phyloP scores from a whole-genome alignment of 495 filamentous ascomycete species.

The Xylaria longipes region DNA sequence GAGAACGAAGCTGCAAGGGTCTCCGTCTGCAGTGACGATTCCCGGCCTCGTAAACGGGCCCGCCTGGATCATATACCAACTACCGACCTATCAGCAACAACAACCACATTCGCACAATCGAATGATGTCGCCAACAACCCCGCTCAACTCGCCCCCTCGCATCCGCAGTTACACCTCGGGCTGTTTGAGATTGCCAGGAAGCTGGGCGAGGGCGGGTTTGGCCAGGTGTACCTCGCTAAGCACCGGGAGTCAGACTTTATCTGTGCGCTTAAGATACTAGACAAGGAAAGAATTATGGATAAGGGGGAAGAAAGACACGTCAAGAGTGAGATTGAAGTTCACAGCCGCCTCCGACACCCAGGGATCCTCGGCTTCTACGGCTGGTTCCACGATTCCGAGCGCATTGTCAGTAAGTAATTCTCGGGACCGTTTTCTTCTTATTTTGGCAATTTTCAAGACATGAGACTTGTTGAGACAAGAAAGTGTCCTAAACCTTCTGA shows the following conservation, averaged over 20 bases:
- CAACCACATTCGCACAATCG: not conserved
- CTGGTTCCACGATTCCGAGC: slow-evolving; percentile 25
- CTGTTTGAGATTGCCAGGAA: slow-evolving; percentile 30
- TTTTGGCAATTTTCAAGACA: not conserved
- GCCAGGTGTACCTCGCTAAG: slow-evolving; percentile 28
- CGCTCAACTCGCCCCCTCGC: not conserved
- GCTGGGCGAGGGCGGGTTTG: slow-evolving; percentile 30
- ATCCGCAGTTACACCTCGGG: slow-evolving; percentile 26
- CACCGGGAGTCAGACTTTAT: slow-evolving; percentile 21
- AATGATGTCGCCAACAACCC: not conserved
- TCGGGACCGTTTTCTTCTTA: not conserved
- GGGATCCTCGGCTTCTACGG: slow-evolving; percentile 25
- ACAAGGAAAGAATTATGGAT: slow-evolving; percentile 17
- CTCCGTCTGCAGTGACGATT: not conserved
- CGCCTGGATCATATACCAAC: not conserved
- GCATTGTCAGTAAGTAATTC: slow-evolving; percentile 24
- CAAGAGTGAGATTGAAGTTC: slow-evolving; percentile 30
- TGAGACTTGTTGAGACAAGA: not conserved
- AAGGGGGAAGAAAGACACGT: slow-evolving; percentile 18
- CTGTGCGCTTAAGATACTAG: slow-evolving; percentile 32
- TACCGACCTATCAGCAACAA: not conserved
- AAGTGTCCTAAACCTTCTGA: not conserved
- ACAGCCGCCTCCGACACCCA: slow-evolving; percentile 28
- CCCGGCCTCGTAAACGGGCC: not conserved
- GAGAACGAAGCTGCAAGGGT: not conserved